These are phyloP conservation scores for Fusarium redolens DNA, from an alignment of 2,329 filamentous ascomycete genomes.

Conservation along the genomic window DNA sequence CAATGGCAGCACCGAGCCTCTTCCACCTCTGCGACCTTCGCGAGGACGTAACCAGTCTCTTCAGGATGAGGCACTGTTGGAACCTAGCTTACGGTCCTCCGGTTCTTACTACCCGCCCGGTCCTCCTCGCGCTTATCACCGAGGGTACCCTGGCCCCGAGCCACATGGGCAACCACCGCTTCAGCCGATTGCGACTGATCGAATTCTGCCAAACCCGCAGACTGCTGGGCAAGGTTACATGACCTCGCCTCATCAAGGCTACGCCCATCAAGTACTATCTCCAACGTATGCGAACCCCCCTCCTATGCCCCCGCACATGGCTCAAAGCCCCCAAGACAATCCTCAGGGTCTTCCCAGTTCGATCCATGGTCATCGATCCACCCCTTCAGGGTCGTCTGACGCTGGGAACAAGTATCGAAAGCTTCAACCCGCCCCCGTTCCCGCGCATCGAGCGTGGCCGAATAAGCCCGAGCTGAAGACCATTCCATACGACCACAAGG, in stretches of 20 bases:
- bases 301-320: conserved; percentile 46
- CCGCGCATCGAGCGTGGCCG: conserved; percentile 61
- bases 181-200: conserved; percentile 47
- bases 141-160: conserved; percentile 48
- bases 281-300: conserved; percentile 52
- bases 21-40: conserved; percentile 54
- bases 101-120: conserved; percentile 49
- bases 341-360: conserved; percentile 47
- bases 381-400: conserved; percentile 53
- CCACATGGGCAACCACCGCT: conserved; percentile 44
- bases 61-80: conserved; percentile 49
- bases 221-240: conserved; percentile 48
- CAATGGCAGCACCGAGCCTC: conserved; percentile 50
- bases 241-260: conserved; percentile 50
- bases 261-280: conserved; percentile 50
- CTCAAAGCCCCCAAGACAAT: conserved; percentile 52
- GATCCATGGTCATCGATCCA: conserved; percentile 52
- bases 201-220: conserved; percentile 52
- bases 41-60: conserved; percentile 50
- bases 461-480: conserved; percentile 67
- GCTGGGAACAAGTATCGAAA: conserved; percentile 64
- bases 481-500: conserved; percentile 70
- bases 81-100: conserved; percentile 47
- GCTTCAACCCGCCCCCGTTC: conserved; percentile 68
- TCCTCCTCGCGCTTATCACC: conserved; percentile 48